Conservation (phyloP, 2,329 filamentous ascomycete genomes). For the Rhinocladiella similis region DNA sequence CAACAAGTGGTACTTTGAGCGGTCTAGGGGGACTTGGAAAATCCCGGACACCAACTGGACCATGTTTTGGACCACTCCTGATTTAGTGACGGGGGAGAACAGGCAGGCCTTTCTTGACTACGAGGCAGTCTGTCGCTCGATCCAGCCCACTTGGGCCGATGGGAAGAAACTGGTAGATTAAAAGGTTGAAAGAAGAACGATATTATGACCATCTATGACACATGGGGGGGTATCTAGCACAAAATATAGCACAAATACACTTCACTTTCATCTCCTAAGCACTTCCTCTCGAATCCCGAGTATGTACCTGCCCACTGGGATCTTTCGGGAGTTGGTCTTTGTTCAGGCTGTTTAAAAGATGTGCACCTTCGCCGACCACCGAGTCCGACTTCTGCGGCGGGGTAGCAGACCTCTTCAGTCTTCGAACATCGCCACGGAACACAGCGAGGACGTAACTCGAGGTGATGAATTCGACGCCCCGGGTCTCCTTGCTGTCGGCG, state of each 20-base stretch:
- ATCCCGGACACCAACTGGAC: slow-evolving; percentile 83
- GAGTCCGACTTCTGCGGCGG: neutral
- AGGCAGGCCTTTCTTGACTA: slow-evolving; percentile 63
- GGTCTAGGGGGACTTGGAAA: slow-evolving; percentile 80
- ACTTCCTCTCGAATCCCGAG: neutral
- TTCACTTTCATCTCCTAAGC: neutral
- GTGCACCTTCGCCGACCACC: neutral
- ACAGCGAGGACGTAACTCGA: slow-evolving; percentile 19
- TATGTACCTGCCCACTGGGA: neutral
- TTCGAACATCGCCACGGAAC: slow-evolving; percentile 13
- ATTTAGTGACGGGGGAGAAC: slow-evolving; percentile 53
- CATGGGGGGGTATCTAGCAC: slow-evolving; percentile 1
- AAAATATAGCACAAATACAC: neutral
- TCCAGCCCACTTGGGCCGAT: slow-evolving; percentile 52
- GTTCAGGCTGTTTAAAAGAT: slow-evolving; percentile 1
- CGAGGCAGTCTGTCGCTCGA: slow-evolving; percentile 69
- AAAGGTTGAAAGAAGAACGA: neutral
- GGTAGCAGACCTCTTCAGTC: slow-evolving; percentile 13
- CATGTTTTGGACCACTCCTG: slow-evolving; percentile 94
- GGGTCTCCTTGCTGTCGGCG: neutral
- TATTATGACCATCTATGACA: neutral
- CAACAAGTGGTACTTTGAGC: slow-evolving; percentile 99
- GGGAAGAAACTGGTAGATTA: slow-evolving; percentile 37
- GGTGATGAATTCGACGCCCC: slow-evolving; percentile 13
- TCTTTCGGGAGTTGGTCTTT: neutral